phyloP scores from a whole-genome alignment of 305 asterid genomes.

The Fraxinus platypoda region DNA sequence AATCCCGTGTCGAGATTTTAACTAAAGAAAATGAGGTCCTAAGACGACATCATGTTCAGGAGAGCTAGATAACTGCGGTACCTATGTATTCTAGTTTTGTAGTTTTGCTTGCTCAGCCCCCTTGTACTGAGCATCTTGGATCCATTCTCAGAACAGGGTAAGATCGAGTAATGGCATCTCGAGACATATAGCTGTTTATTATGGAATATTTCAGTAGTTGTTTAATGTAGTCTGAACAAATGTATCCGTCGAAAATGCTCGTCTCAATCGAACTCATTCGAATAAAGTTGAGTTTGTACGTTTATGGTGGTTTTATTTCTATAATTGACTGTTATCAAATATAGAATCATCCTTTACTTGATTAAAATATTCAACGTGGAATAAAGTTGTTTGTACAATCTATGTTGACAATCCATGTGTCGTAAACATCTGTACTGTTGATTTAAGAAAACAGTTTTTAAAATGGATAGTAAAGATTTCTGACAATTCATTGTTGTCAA shows the following conservation, averaged over 20 bases:
- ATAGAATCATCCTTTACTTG: too few species aligned
- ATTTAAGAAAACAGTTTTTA: too few species aligned
- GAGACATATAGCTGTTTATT: slow-evolving; percentile 23
- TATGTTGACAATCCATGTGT: too few species aligned
- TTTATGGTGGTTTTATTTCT: neutral
- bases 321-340: neutral
- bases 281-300: neutral
- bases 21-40: slow-evolving; percentile 65
- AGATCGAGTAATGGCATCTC: slow-evolving; percentile 23
- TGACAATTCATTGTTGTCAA: too few species aligned
- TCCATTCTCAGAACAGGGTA: neutral
- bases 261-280: neutral
- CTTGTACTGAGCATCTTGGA: neutral
- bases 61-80: slow-evolving; percentile 16
- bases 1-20: slow-evolving; percentile 58
- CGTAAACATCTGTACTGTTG: too few species aligned
- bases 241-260: neutral
- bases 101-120: slow-evolving; percentile 17
- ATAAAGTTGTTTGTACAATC: too few species aligned
- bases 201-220: slow-evolving; percentile 25
- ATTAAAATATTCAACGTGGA: too few species aligned
- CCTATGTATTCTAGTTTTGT: slow-evolving; percentile 35
- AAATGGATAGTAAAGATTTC: too few species aligned
- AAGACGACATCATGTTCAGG: slow-evolving; percentile 37
- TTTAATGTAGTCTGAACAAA: slow-evolving; percentile 20